Conservation (phyloP, 2,329 filamentous ascomycete genomes). For the Sordariomycetes sp. region DNA sequence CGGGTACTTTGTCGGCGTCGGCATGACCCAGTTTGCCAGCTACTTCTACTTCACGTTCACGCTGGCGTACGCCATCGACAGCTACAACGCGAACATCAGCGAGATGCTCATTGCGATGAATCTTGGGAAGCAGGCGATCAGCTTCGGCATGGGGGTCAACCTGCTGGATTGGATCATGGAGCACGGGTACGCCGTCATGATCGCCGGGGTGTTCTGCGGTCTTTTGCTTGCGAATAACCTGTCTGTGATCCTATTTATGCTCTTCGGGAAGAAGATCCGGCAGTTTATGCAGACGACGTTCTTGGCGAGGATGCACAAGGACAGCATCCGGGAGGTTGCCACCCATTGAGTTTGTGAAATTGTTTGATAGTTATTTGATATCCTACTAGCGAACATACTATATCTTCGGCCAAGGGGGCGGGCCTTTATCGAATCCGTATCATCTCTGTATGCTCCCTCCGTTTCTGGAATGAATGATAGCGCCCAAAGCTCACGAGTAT, state of each 20-base stretch:
- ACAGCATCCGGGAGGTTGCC: slow-evolving; percentile 19
- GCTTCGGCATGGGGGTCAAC: slow-evolving; percentile 38
- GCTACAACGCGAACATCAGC: slow-evolving; percentile 45
- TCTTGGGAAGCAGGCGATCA: slow-evolving; percentile 44
- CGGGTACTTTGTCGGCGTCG: slow-evolving; percentile 36
- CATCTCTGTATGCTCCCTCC: no score
- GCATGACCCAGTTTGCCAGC: slow-evolving; percentile 33
- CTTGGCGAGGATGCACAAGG: slow-evolving; percentile 32
- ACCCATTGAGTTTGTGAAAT: slow-evolving; percentile 7
- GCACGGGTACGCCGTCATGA: slow-evolving; percentile 39
- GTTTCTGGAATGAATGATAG: slow-evolving; percentile 37
- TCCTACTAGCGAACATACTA: no score
- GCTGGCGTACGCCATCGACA: slow-evolving; percentile 50
- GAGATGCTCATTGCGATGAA: slow-evolving; percentile 54
- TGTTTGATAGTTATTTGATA: no score
- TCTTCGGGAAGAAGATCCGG: slow-evolving; percentile 38
- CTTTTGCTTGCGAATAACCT: slow-evolving; percentile 39
- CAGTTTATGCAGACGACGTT: slow-evolving; percentile 31
- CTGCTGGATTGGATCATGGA: slow-evolving; percentile 38
- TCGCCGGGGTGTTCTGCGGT: slow-evolving; percentile 35
- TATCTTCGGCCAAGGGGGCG: no score
- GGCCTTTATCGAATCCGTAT: no score
- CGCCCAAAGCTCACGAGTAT: slow-evolving; percentile 34
- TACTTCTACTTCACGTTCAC: slow-evolving; percentile 49
- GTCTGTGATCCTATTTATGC: slow-evolving; percentile 34